Evolutionary conservation across 352 stramenopile genomes (phyloP).

Genomic region (Phytophthora agathidicida): DNA sequence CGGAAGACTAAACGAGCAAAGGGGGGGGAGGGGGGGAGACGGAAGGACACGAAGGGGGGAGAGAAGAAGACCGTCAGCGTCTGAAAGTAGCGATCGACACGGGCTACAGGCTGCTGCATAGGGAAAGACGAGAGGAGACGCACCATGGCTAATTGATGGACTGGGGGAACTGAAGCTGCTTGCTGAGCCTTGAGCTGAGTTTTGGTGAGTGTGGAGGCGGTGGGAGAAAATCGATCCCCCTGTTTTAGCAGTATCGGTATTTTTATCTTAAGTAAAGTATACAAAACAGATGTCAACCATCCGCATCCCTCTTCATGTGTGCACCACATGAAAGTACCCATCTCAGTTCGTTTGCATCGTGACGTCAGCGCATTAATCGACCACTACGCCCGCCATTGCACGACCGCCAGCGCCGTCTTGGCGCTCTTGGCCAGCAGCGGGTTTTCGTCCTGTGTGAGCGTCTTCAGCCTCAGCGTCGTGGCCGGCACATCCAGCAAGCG

Average conservation of each 20-base stretch:
- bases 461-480: constrained; percentile 57
- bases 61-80: constrained; percentile 6
- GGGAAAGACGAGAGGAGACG: not conserved
- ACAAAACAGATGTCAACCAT: constrained; percentile 26
- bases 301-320: constrained; percentile 18
- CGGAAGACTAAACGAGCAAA: constrained; percentile 90
- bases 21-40: not conserved
- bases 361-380: constrained; percentile 21
- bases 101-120: too few relatives aligned
- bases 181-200: constrained; percentile 29
- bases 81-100: not conserved
- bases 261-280: constrained; percentile 35
- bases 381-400: constrained; percentile 65
- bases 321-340: constrained; percentile 17
- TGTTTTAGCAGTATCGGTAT: not conserved
- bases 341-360: constrained; percentile 9
- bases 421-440: constrained; percentile 61
- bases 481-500: constrained; percentile 50
- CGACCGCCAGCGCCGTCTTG: constrained; percentile 50
- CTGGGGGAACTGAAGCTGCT: constrained; percentile 7
- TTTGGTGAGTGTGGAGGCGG: constrained; percentile 33
- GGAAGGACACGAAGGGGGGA: not conserved
- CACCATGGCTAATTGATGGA: constrained; percentile 33
- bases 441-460: constrained; percentile 53
- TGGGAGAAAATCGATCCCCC: constrained; percentile 23